Evolutionary conservation across 2,329 filamentous ascomycete species (phyloP).

Genomic region (Botrytis medusae): DNA sequence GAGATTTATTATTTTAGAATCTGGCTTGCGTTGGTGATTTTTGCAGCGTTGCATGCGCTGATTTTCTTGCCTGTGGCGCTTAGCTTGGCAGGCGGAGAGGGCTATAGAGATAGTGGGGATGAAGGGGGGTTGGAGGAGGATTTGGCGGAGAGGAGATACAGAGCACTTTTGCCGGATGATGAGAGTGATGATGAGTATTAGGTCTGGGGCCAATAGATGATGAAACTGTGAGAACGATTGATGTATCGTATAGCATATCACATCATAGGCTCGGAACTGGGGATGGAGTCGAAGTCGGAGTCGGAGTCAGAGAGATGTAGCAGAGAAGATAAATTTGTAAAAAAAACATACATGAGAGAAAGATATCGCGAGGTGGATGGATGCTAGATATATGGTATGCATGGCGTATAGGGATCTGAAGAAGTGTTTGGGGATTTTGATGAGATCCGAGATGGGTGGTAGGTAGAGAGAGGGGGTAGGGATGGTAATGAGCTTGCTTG

Average conservation of each 20-base stretch:
- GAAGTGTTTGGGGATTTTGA: too few species aligned
- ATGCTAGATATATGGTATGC: neutral
- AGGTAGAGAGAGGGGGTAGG: too few species aligned
- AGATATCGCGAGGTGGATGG: neutral
- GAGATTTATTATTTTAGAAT: slow-evolving; percentile 99
- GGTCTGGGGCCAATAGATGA: neutral
- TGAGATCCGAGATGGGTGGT: neutral
- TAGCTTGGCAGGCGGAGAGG: slow-evolving; percentile 80
- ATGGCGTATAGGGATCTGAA: neutral
- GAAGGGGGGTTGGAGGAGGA: slow-evolving; percentile 91
- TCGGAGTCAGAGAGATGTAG: neutral
- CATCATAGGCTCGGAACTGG: neutral
- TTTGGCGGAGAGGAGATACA: slow-evolving; percentile 74
- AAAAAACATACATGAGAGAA: neutral
- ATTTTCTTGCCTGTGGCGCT: slow-evolving; percentile 89
- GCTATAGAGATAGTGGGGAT: slow-evolving; percentile 83
- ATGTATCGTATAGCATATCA: neutral
- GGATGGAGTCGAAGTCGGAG: neutral
- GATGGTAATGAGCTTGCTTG: neutral
- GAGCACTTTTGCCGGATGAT: slow-evolving; percentile 75
- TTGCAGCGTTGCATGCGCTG: slow-evolving; percentile 84
- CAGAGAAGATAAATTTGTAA: neutral
- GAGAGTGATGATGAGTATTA: slow-evolving; percentile 54
- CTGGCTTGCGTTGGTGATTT: slow-evolving; percentile 87
- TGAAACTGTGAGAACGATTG: too few species aligned